Evolutionary conservation across 495 filamentous ascomycete genomes (phyloP), one percentile per base, ranked within the genome.

Genomic region (Lentithecium fluviatile): DNA sequence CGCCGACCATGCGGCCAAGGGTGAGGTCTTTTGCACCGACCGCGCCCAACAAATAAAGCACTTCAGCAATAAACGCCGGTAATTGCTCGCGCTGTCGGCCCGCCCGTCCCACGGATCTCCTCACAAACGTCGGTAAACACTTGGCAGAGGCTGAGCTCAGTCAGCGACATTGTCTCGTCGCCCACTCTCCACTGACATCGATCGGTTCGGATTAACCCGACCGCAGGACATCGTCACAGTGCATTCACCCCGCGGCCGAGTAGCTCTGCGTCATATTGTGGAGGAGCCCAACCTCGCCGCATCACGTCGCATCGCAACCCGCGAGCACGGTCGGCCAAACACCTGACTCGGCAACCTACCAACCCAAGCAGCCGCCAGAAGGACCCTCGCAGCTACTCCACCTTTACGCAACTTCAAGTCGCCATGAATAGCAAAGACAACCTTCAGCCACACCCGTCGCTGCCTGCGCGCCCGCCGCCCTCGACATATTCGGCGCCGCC

Each of bases 401-500:
- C 40, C 15, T 3, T 20, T 6, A 12, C 51, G 10, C 32, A 15
- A 6, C 8, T 3, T 25, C 20, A 25, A 36, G 45, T 36, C 19
- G 50, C 42, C n/a, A 62, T 49, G 43, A 43, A 12, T 34, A 45
- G 43, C 36, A 56, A 17, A 36, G 29, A 32, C 29, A 62, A 71
- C 1, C 72, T 69, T 64, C 82, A 80, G 76, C 80, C 76, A 52
- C 85, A 78, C 52, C 83, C 88, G 23, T 88, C 86, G 51, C 87
- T 97, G 36, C 92, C 92, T 48, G 85, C 92, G 48, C 88, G 90
- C 25, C 91, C 91, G 26, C 91, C 91, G 17, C 84, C 85, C 26
- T 76, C 86, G 34, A 78, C 85, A 24, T 74, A 79, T 36, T 74
- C 83, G 36, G 71, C 76, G 24, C 72, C 77, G n/a, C 74, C 81